phyloP scores from a whole-genome alignment of 2,329 filamentous ascomycete species.

The Sarocladium oryzae region DNA sequence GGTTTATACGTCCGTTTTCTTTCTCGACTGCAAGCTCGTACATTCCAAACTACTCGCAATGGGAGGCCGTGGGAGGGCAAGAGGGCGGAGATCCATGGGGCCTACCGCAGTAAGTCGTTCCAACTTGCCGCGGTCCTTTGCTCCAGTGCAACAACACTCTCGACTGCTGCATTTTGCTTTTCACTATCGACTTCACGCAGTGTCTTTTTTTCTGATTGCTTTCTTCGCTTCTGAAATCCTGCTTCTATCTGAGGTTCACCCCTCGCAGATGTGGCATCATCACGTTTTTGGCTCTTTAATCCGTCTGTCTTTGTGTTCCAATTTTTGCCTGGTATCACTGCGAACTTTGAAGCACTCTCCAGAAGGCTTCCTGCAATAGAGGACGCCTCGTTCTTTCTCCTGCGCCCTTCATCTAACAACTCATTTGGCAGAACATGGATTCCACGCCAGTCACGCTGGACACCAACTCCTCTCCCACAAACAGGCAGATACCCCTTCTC shows the following conservation, averaged over 20 bases:
- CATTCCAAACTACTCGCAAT: not conserved
- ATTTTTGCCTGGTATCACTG: not conserved
- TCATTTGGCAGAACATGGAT: slow-evolving; percentile 31
- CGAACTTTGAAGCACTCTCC: not conserved
- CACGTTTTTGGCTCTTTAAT: not conserved
- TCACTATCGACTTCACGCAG: not conserved
- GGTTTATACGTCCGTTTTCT: too few species aligned
- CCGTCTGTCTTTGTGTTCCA: not conserved
- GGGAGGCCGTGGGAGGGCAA: not conserved
- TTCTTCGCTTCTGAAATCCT: not conserved
- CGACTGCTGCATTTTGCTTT: not conserved
- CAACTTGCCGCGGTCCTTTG: not conserved
- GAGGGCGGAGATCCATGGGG: not conserved
- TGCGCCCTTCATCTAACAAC: slow-evolving; percentile 15
- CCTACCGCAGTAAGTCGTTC: slow-evolving; percentile 3
- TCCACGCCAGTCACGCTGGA: slow-evolving; percentile 18
- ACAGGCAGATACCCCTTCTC: slow-evolving; percentile 54
- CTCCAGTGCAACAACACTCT: not conserved
- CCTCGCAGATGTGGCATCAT: not conserved
- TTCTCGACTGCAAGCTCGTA: not conserved
- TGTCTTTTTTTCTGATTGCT: too few species aligned
- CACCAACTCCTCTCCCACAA: slow-evolving; percentile 17
- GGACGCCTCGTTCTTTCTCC: slow-evolving; percentile 6
- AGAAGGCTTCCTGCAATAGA: not conserved
- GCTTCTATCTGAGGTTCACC: not conserved